phyloP scores from a whole-genome alignment of 495 filamentous ascomycete species.

The Trichoderma erinaceum region DNA sequence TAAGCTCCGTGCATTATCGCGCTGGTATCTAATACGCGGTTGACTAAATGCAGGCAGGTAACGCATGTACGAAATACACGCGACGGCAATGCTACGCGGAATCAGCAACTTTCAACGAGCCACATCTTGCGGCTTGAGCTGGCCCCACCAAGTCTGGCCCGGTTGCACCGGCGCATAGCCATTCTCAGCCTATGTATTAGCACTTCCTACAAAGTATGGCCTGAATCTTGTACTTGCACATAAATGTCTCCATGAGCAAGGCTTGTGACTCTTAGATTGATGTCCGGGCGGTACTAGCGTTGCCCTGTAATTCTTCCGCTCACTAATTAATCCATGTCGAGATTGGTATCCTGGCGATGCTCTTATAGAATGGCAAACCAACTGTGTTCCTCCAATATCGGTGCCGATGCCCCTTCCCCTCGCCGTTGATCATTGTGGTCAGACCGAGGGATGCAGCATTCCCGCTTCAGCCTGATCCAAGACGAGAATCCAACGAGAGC shows the following conservation, averaged over 20 bases:
- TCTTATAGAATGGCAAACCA: not conserved
- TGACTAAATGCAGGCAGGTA: constrained; percentile 2
- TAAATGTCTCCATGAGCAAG: not conserved
- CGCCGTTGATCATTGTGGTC: not conserved
- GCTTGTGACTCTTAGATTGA: not conserved
- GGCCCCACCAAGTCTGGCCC: constrained; percentile 6
- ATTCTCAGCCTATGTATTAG: not conserved
- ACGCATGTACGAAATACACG: not conserved
- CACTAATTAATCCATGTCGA: not conserved
- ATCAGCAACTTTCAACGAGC: not conserved
- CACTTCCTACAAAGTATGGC: not conserved
- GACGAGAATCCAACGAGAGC: not conserved
- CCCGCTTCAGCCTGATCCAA: constrained; percentile 2
- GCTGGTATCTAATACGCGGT: not conserved
- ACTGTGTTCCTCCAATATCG: not conserved
- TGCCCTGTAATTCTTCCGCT: constrained; percentile 3
- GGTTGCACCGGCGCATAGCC: constrained; percentile 10
- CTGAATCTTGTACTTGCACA: not conserved
- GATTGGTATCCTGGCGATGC: not conserved
- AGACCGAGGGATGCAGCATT: not conserved
- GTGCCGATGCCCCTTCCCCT: not conserved
- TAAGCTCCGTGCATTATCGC: not conserved
- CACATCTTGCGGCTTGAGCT: constrained; percentile 4
- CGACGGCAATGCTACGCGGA: constrained; percentile 1
- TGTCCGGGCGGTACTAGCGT: not conserved